Percentiles rank a stretch among this genome's conserved stretches.
These are phyloP conservation scores for Lophiostoma macrostomum DNA, from an alignment of 495 filamentous ascomycete genomes.

Conservation along the genomic window DNA sequence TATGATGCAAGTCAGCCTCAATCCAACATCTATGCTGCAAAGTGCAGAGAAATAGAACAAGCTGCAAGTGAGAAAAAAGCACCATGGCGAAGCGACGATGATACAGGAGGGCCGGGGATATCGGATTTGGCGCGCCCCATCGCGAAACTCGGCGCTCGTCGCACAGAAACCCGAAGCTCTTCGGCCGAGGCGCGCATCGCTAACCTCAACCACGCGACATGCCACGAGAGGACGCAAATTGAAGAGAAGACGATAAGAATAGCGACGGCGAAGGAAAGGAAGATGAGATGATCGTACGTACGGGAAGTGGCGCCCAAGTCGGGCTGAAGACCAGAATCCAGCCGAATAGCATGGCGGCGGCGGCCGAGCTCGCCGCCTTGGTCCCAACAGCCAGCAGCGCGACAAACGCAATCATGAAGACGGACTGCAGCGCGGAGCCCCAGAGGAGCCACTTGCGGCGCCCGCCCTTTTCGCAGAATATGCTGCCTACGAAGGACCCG, in stretches of 20 bases:
- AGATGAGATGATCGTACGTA: too few relatives aligned
- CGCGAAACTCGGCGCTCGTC: too few relatives aligned
- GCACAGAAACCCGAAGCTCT: too few relatives aligned
- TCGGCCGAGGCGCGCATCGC: too few relatives aligned
- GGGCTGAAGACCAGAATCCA: constrained; percentile 19
- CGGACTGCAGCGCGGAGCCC: constrained; percentile 11
- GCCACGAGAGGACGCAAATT: not conserved
- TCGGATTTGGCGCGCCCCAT: too few relatives aligned
- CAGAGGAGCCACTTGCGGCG: constrained; percentile 19
- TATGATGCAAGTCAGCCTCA: constrained; percentile 7
- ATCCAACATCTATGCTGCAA: too few relatives aligned
- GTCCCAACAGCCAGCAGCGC: constrained; percentile 3
- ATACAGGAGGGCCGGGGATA: too few relatives aligned
- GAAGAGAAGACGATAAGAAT: not conserved
- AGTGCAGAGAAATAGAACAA: too few relatives aligned
- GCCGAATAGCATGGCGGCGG: constrained; percentile 20
- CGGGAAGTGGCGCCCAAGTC: constrained; percentile 12
- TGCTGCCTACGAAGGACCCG: constrained; percentile 13
- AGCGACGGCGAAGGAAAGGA: too few relatives aligned
- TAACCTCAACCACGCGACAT: too few relatives aligned
- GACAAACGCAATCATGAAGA: constrained; percentile 19
- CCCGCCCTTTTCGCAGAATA: constrained; percentile 23
- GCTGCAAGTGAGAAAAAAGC: too few relatives aligned
- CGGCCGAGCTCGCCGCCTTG: constrained; percentile 7
- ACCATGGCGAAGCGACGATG: too few relatives aligned